Base-by-base conservation (phyloP, 2,329 filamentous ascomycete genomes). In the Cercospora sp. region DNA sequence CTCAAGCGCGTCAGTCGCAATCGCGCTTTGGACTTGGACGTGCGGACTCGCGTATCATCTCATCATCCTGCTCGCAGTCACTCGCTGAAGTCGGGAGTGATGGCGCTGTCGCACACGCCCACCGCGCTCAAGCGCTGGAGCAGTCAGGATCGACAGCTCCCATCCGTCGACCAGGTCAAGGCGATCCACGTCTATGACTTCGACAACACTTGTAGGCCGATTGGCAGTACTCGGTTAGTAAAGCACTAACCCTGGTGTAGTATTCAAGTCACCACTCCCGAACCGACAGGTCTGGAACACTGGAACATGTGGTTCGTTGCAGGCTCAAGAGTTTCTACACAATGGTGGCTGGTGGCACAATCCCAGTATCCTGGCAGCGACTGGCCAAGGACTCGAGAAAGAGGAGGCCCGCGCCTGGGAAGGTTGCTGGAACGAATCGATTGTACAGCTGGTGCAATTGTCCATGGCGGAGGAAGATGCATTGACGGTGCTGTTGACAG, bases 371-470 rank as follows among this genome's bases (percentile, higher is more conserved):
- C 88, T 99, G 26, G 88, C 90, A 10, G 90, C 94, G 1, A 97
- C 93, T 0, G 95, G 95, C 63, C 87, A 93, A 66, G 95, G 95
- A 16, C 78, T 90, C 5, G 92, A 92, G 62, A 87, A 87, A 66
- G 95, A 98, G 80, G 94, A 98, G 79, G 83, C 86, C 51, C 88
- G 89, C 26, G 94, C 87, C 9, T 99, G 94, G 94, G 84, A 91
- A 66, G 93, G 93, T 40, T 97, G 92, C 91, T 99, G 95, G 95
- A 98, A 98, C 76, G 94, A 98, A 77, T 89, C 91, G 74, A 90
- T 99, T 72, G 88, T 86, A 73, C 68, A 93, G 74, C 86, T 98
- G 31, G 93, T 96, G 48, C 85, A 87, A 75, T 83, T 97, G 65
- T 94, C 90, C 78, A 91, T 91, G 84, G 82, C 91, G 76, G 92